Evolutionary conservation across 768 basidiomycete species (phyloP), one percentile per base, ranked within the genome.

Genomic region (Hebeloma cylindrosporum): DNA sequence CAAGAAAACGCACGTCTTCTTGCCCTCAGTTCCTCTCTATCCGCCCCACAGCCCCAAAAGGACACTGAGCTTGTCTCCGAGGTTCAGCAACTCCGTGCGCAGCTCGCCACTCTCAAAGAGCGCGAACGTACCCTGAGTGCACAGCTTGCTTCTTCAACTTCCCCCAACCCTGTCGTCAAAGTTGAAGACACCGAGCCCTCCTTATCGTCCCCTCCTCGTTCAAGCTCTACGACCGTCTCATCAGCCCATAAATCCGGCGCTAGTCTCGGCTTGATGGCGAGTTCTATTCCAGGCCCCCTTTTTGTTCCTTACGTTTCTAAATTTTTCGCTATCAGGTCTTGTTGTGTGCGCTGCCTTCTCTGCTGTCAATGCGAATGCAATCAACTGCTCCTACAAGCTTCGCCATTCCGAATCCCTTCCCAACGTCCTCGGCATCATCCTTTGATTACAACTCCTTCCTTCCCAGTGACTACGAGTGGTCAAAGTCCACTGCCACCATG

Each of bases 1-100:
- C 80, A 85, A 62, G 91, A 92, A 62, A 92, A 90, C 56, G 83
- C 79, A 32, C 74, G 83, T 29, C 80, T 93, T 41, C 73, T 80
- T 25, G 73, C 74, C 29, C 67, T 87, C 50, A 69, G 69, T 40
- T 61, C 58, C 53, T 60, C 60, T 29, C 31, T 44, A 23, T 25
- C 60, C 61, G 32, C 51, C 61, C 55, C 54, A 52, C 54, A 45
- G 37, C 46, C 41, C 40, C 52, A 52, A 38, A 40, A 54, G 45
- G 70, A 62, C 55, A 65, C 67, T 27, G 68, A 71, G 10, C 70
- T 82, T 40, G 57, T 73, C 43, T 78, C 77, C 36, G 80, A 83
- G 61, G 68, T 88, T 50, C 85, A 88, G 55, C 73, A 75, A 50
- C 78, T 90, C 56, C 78, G 78, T 40, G 70, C 78, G 26, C 80